These are phyloP conservation scores for Candida gigantensis DNA, from an alignment of 1,139 yeast genomes.

Conservation along the genomic window DNA sequence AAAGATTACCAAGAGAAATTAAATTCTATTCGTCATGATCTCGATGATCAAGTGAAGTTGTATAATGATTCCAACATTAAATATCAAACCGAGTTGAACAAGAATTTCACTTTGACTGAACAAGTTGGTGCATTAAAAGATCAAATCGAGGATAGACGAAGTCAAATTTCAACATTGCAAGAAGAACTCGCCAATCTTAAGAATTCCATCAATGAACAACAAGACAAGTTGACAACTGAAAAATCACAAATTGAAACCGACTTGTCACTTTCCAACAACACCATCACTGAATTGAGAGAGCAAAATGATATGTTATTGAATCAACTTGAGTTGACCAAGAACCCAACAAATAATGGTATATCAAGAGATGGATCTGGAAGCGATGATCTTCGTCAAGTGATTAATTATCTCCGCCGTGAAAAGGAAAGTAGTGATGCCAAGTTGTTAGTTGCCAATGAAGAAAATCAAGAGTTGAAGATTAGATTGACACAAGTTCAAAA, in stretches of 20 bases:
- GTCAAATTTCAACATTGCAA: conserved; percentile 35
- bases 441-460: conserved; percentile 50
- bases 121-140: conserved; percentile 47
- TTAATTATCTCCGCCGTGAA: conserved; percentile 69
- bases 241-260: conserved; percentile 51
- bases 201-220: conserved; percentile 25
- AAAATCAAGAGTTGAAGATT: conserved; percentile 47
- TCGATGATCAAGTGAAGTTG: conserved; percentile 51
- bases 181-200: conserved; percentile 21
- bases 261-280: conserved; percentile 43
- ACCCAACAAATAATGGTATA: conserved; percentile 16
- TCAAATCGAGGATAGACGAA: conserved; percentile 37
- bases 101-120: conserved; percentile 56
- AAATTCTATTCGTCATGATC: conserved; percentile 38
- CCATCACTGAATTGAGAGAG: conserved; percentile 56
- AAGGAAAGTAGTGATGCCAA: conserved; percentile 72
- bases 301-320: conserved; percentile 71
- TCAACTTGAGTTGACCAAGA: conserved; percentile 59
- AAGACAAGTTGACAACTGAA: conserved; percentile 24
- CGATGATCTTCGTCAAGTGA: conserved; percentile 51
- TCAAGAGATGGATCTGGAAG: conserved; percentile 2
- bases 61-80: conserved; percentile 53
- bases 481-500: conserved; percentile 37
- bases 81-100: conserved; percentile 58
- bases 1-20: conserved; percentile 37